These are phyloP conservation scores for Cryptococcus hybrid DNA, from an alignment of 1,284 basidiomycete species.

Conservation along the genomic window DNA sequence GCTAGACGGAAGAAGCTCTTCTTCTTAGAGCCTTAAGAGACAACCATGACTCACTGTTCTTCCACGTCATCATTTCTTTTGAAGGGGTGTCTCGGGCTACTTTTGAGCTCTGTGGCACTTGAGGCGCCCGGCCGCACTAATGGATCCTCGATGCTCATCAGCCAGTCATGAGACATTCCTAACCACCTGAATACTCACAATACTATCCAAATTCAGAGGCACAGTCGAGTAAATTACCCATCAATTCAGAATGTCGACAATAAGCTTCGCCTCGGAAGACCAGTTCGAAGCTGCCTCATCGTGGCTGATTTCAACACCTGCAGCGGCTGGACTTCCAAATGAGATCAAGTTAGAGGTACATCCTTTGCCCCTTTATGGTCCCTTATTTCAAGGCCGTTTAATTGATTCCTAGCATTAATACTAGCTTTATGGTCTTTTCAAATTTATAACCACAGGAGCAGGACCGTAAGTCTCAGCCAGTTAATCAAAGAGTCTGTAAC, in stretches of 20 bases:
- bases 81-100: too few species aligned
- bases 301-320: constrained; percentile 33
- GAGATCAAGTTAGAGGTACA: constrained; percentile 42
- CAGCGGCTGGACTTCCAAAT: constrained; percentile 31
- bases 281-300: constrained; percentile 30
- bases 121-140: too few species aligned
- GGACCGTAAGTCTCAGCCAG: constrained; percentile 28
- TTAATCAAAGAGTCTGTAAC: background rate
- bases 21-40: too few species aligned
- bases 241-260: too few species aligned
- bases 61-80: too few species aligned
- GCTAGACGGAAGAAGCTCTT: too few species aligned
- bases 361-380: background rate
- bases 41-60: too few species aligned
- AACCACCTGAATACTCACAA: background rate
- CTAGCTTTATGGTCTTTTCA: constrained; percentile 80
- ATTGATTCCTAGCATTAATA: constrained; percentile 1
- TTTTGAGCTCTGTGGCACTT: too few species aligned
- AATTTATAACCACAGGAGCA: constrained; percentile 58
- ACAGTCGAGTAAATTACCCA: too few species aligned
- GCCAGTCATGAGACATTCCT: background rate
- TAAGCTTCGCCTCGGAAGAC: constrained; percentile 1
- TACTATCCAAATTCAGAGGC: background rate
- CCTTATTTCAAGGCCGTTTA: too few species aligned
- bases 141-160: background rate